Evolutionary conservation across 1,139 yeast species (phyloP).

Genomic region (Candida freyschussii): DNA sequence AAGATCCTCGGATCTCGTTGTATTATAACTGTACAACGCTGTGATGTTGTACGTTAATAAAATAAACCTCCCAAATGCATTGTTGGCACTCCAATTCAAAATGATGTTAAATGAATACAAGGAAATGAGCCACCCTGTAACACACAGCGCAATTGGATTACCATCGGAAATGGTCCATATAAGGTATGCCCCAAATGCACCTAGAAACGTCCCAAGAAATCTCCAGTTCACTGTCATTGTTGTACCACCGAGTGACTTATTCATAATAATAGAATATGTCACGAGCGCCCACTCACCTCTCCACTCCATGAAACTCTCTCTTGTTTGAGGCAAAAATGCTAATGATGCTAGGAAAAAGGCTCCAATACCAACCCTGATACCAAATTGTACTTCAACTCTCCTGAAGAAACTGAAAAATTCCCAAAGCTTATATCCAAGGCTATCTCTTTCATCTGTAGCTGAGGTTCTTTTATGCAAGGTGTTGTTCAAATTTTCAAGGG

Average conservation of each 20-base stretch:
- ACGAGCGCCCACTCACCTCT: slow-evolving; percentile 84
- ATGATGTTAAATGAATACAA: slow-evolving; percentile 66
- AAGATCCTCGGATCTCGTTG: slow-evolving; percentile 55
- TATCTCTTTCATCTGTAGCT: slow-evolving; percentile 11
- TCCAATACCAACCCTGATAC: slow-evolving; percentile 75
- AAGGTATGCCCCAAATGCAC: slow-evolving; percentile 56
- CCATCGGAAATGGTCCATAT: slow-evolving; percentile 59
- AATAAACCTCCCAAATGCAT: slow-evolving; percentile 68
- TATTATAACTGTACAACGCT: slow-evolving; percentile 69
- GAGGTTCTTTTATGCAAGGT: slow-evolving; percentile 15
- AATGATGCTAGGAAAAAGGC: slow-evolving; percentile 61
- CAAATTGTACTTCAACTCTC: slow-evolving; percentile 70
- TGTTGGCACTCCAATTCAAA: slow-evolving; percentile 57
- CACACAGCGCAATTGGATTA: slow-evolving; percentile 48
- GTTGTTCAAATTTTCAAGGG: slow-evolving; percentile 15
- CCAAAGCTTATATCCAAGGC: slow-evolving; percentile 35
- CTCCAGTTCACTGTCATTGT: slow-evolving; percentile 76
- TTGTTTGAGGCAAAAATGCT: slow-evolving; percentile 59
- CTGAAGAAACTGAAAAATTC: slow-evolving; percentile 39
- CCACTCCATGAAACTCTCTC: slow-evolving; percentile 56
- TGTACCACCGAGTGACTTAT: slow-evolving; percentile 83
- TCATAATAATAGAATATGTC: slow-evolving; percentile 79
- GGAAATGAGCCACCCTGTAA: slow-evolving; percentile 56
- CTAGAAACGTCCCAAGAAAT: slow-evolving; percentile 68
- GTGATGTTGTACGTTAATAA: slow-evolving; percentile 75